phyloP scores from a whole-genome alignment of 208 protist genomes.

The Trypanosoma rangeli region DNA sequence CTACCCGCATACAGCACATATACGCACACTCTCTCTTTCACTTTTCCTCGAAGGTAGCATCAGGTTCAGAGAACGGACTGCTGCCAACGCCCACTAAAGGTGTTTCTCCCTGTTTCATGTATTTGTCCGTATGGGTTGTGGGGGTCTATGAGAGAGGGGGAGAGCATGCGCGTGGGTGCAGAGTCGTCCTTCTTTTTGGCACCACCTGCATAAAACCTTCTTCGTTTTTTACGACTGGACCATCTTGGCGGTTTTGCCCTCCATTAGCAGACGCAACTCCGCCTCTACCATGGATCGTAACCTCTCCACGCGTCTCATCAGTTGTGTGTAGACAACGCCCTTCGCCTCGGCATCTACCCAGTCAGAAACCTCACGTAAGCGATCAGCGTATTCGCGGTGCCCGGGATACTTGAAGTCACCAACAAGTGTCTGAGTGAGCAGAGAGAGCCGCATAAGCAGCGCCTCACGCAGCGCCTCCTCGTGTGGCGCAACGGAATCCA shows the following conservation, averaged over 20 bases:
- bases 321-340: constrained; percentile 61
- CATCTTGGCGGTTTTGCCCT: neutral
- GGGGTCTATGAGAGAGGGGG: neutral
- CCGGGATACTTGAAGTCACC: constrained; percentile 43
- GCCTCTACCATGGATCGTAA: constrained; percentile 15
- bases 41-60: neutral
- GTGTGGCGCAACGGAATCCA: constrained; percentile 68
- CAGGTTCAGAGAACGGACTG: no score
- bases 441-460: constrained; percentile 53
- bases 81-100: no score
- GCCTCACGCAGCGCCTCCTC: constrained; percentile 52
- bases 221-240: neutral
- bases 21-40: neutral
- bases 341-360: constrained; percentile 83
- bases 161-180: neutral
- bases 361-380: constrained; percentile 73
- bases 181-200: neutral
- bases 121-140: neutral
- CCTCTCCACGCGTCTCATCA: constrained; percentile 60
- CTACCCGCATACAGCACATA: no score
- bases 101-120: neutral
- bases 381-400: constrained; percentile 56
- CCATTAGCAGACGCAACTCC: constrained; percentile 8
- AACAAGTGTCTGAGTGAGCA: constrained; percentile 60
- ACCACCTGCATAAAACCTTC: neutral